phyloP scores from a whole-genome alignment of 83 land plant species.

The Thuja plicata region DNA sequence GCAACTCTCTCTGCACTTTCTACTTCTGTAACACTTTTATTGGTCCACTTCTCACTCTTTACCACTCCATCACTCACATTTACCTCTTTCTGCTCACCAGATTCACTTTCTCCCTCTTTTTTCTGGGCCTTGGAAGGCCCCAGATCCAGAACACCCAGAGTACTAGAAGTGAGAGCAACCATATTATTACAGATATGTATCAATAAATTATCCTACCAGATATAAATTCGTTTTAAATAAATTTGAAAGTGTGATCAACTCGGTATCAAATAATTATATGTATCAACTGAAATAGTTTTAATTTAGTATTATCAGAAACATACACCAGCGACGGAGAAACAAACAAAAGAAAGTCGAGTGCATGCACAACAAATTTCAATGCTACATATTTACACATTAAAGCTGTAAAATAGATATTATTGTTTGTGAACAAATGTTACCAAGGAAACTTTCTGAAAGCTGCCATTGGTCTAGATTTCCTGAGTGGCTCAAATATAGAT shows the following conservation, averaged over 20 bases:
- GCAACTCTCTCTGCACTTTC: not conserved
- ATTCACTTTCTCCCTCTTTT: not conserved
- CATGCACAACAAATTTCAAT: not conserved
- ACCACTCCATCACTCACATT: not conserved
- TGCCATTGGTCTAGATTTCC: not conserved
- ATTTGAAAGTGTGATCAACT: not conserved
- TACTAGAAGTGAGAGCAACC: slow-evolving; percentile 26
- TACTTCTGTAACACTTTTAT: not conserved
- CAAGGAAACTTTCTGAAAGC: not conserved
- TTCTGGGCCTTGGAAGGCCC: not conserved
- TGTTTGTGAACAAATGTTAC: not conserved
- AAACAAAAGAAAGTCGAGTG: not conserved
- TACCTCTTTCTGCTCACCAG: not conserved
- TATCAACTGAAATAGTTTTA: not conserved
- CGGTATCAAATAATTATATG: not conserved
- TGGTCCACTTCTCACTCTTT: not conserved
- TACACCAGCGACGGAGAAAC: not conserved
- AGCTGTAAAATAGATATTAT: not conserved
- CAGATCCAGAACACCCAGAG: slow-evolving; percentile 17
- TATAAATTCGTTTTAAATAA: too few species aligned
- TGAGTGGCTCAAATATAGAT: not conserved
- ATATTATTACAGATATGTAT: not conserved
- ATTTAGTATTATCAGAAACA: not conserved
- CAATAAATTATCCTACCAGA: not conserved
- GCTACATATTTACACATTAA: not conserved